Evolutionary conservation across 2,329 filamentous ascomycete species (phyloP), one percentile per base, ranked within the genome.

Genomic region (Fusarium burgessii): DNA sequence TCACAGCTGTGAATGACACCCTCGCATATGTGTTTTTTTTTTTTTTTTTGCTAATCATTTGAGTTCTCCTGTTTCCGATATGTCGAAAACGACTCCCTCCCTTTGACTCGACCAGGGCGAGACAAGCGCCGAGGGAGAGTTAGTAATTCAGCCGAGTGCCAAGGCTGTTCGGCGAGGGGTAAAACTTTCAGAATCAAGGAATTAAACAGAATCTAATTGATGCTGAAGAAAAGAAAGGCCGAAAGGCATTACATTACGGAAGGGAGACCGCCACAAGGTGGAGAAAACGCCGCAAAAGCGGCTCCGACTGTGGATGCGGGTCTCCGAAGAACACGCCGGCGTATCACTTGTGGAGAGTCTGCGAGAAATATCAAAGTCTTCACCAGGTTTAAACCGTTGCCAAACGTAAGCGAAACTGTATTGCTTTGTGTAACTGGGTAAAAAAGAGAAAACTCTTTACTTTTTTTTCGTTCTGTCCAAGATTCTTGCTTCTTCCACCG

Each of bases 401-500:
- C 35, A 50, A 66, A 59, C 51, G 33, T 55, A 57, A 57, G 33
- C 36, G 66, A 51, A 58, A 14, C 42, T n/a, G 15, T 41, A n/a
- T 68, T 63, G 13, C 40, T 35, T 58, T 58, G 36, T 46, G 27
- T 7, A 33, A 33, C 23, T 40, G 45, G 35, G 27, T 27, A 40
- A 20, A n/a, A 9, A 10, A 47, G n/a, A 51, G 29, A 56, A n/a
- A 66, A 58, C 42, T 55, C 35, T 63, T 47, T 36, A n/a, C 32
- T n/a, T n/a, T 38, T n/a, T n/a, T 38, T 42, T 20, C 15, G 13
- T 43, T 23, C 35, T 36, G 9, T n/a, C 17, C n/a, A 27, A 70
- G 38, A 58, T 68, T 68, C 25, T 58, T 71, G 40, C 47, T 63
- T 70, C 51, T 71, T 29, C n/a, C 58, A 66, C 66, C 41, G 57